A percentile compares a stretch with the other conserved stretches of the same genome.
Evolutionary conservation across 2,329 filamentous ascomycete genomes (phyloP).

Genomic region (Sphaerulina vaccinii): DNA sequence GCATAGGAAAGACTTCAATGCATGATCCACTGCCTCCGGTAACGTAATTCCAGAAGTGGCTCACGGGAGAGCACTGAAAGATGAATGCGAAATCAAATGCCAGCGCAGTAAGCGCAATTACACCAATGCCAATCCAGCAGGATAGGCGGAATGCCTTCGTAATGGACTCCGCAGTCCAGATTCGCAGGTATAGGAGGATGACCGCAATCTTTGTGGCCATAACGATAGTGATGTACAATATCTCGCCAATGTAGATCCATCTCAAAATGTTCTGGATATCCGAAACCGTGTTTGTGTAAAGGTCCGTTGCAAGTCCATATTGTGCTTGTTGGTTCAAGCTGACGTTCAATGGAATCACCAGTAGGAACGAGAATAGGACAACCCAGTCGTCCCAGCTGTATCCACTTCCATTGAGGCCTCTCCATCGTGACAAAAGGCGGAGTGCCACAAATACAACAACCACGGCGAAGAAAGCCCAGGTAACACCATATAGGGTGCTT

Average conservation of each 20-base stretch:
- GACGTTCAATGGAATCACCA: slow-evolving; percentile 18
- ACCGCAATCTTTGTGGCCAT: slow-evolving; percentile 24
- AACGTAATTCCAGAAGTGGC: slow-evolving; percentile 19
- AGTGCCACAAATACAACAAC: slow-evolving; percentile 20
- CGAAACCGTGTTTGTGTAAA: slow-evolving; percentile 7
- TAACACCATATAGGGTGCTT: slow-evolving; percentile 15
- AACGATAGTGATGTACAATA: slow-evolving; percentile 23
- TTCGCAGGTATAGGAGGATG: slow-evolving; percentile 22
- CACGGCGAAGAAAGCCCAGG: slow-evolving; percentile 20
- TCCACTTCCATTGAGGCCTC: slow-evolving; percentile 20
- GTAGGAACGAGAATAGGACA: slow-evolving; percentile 15
- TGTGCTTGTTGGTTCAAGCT: slow-evolving; percentile 13
- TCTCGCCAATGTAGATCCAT: slow-evolving; percentile 24
- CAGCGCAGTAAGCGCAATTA: slow-evolving; percentile 15
- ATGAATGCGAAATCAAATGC: slow-evolving; percentile 26
- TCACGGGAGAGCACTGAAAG: slow-evolving; percentile 25
- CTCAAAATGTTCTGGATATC: slow-evolving; percentile 9
- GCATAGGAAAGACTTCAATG: slow-evolving; percentile 17
- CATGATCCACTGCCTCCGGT: slow-evolving; percentile 15
- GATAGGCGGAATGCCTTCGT: slow-evolving; percentile 19
- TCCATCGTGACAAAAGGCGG: slow-evolving; percentile 20
- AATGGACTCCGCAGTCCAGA: slow-evolving; percentile 23
- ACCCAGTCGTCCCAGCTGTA: slow-evolving; percentile 25
- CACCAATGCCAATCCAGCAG: slow-evolving; percentile 23
- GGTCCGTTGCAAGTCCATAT: slow-evolving; percentile 10